A percentile compares a stretch with the other conserved stretches of the same genome.
Evolutionary conservation across 2,329 filamentous ascomycete species (phyloP).

Genomic region (Fusarium miscanthi): DNA sequence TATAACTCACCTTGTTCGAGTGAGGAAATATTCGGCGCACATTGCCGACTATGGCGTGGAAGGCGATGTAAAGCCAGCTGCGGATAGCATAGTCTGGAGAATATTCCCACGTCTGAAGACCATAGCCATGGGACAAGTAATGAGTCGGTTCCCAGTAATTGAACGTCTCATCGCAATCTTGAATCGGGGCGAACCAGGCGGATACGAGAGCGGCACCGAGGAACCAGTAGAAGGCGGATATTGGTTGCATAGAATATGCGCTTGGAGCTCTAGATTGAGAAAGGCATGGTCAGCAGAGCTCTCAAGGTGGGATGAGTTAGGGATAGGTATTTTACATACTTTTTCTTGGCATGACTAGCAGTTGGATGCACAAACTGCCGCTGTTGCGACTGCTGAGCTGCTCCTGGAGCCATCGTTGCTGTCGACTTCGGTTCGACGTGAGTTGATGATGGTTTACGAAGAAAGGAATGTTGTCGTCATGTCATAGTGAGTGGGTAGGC

Average conservation of each 20-base stretch:
- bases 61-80: slow-evolving; percentile 88
- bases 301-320: background rate
- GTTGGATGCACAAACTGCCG: slow-evolving; percentile 60
- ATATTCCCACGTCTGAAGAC: slow-evolving; percentile 98
- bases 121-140: slow-evolving; percentile 92
- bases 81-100: slow-evolving; percentile 94
- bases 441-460: slow-evolving; percentile 34
- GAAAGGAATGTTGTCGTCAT: slow-evolving; percentile 42
- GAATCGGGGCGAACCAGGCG: slow-evolving; percentile 87
- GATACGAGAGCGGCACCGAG: slow-evolving; percentile 78
- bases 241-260: slow-evolving; percentile 74
- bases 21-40: slow-evolving; percentile 72
- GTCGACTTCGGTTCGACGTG: slow-evolving; percentile 13
- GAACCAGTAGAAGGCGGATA: slow-evolving; percentile 84
- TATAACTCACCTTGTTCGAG: slow-evolving; percentile 63
- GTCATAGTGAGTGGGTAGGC: slow-evolving; percentile 37
- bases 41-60: slow-evolving; percentile 81
- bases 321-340: slow-evolving; percentile 48
- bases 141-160: slow-evolving; percentile 99
- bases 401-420: slow-evolving; percentile 56
- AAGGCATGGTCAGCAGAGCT: slow-evolving; percentile 16
- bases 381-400: slow-evolving; percentile 44
- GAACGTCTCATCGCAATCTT: slow-evolving; percentile 98
- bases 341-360: slow-evolving; percentile 64
- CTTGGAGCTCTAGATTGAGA: slow-evolving; percentile 52